Conservation (phyloP, 179 eudicot species). For the Silene coronaria region DNA sequence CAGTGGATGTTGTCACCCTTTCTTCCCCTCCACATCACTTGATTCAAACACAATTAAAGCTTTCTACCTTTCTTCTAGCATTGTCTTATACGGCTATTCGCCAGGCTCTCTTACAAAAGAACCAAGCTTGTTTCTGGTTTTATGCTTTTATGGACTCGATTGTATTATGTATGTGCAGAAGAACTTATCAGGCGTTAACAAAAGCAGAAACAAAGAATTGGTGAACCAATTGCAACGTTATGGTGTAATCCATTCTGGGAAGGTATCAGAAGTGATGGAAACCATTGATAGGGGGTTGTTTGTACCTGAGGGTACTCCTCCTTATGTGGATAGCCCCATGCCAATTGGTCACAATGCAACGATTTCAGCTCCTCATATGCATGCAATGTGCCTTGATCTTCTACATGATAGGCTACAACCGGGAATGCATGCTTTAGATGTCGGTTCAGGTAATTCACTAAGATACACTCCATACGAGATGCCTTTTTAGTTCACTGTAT, state of each 20-base stretch:
- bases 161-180: slow-evolving; percentile 33
- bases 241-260: slow-evolving; percentile 60
- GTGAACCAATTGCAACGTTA: slow-evolving; percentile 53
- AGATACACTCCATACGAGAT: not conserved
- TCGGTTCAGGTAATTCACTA: slow-evolving; percentile 73
- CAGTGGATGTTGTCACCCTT: not conserved
- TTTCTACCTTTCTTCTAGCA: too few relatives aligned
- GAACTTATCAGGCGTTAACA: slow-evolving; percentile 35
- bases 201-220: slow-evolving; percentile 50
- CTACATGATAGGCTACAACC: slow-evolving; percentile 70
- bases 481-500: not conserved
- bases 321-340: slow-evolving; percentile 86
- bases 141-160: not conserved
- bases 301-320: slow-evolving; percentile 71
- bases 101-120: not conserved
- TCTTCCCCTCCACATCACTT: not conserved
- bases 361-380: slow-evolving; percentile 99
- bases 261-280: slow-evolving; percentile 85
- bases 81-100: not conserved
- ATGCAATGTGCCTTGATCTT: slow-evolving; percentile 84
- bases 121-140: not conserved
- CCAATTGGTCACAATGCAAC: slow-evolving; percentile 53
- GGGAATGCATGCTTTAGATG: slow-evolving; percentile 91
- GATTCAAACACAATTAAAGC: not conserved
- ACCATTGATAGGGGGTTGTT: slow-evolving; percentile 78